Evolutionary conservation across 495 filamentous ascomycete genomes (phyloP).

Genomic region (Penicillium soppii): DNA sequence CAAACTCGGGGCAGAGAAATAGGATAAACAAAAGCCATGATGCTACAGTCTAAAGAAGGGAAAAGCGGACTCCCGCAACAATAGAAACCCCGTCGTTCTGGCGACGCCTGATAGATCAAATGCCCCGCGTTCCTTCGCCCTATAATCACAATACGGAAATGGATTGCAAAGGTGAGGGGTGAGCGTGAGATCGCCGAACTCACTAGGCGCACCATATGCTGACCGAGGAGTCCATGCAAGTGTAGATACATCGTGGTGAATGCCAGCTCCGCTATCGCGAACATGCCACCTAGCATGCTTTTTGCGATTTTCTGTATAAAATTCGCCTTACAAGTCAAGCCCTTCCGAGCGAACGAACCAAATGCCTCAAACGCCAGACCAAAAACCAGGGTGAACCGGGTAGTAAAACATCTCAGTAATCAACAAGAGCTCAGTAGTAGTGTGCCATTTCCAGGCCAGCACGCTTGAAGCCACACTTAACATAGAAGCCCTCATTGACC

Average conservation of each 20-base stretch:
- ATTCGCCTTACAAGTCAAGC: conserved; percentile 3
- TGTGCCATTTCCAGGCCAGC: conserved; percentile 97
- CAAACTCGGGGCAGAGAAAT: not conserved
- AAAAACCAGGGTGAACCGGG: not conserved
- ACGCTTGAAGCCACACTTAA: conserved; percentile 94
- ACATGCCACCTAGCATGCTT: not conserved
- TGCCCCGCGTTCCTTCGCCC: not conserved
- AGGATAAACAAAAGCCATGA: not conserved
- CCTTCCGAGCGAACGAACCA: conserved; percentile 5
- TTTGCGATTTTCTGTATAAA: not conserved
- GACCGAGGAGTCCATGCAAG: not conserved
- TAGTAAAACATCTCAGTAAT: conserved; percentile 1
- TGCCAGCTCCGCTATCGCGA: not conserved
- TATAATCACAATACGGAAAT: not conserved
- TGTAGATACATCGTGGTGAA: not conserved
- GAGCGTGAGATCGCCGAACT: not conserved
- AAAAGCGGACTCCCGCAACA: not conserved
- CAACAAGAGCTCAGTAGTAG: conserved; percentile 62
- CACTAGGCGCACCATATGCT: not conserved
- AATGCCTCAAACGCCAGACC: conserved; percentile 17
- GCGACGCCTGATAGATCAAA: not conserved
- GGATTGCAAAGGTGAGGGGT: not conserved
- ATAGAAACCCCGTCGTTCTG: not conserved
- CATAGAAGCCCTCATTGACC: conserved; percentile 94
- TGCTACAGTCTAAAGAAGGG: not conserved